Evolutionary conservation across 148 eudicot genomes (phyloP), one percentile per base, ranked within the genome.

Genomic region (Chenopodium suecicum): DNA sequence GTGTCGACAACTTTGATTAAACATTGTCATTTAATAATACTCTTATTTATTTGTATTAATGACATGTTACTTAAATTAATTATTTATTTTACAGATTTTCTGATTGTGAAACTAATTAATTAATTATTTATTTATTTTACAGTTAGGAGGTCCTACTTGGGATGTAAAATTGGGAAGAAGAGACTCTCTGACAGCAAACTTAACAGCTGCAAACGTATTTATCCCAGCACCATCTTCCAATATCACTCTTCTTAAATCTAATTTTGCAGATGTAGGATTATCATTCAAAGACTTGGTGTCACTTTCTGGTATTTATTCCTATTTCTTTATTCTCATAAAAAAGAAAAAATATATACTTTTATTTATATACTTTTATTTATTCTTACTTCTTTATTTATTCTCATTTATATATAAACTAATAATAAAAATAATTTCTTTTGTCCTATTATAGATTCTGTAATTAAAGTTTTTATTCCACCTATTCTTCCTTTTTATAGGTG

Each of bases 91-190:
- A 4, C 2, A 14, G 16, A 56, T 17, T 56, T 56, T 16, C 62
- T 56, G 1, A 56, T 56, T 56, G 62, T 56, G 62, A 56, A 56
- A 56, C 17, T 17, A 56, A 56, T 56, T 16, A 1, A 16, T 34
- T 34, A 2, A 4, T 37, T 5, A 5, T 41, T 41, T 12, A 56
- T 56, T 12, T 56, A 56, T 12, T 62, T 19, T 68, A 41, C 80
- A 88, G 92, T 54, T 86, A 70, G 92, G 92, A 72, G 92, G 90
- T 22, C 88, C 88, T 23, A 62, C 48, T 9, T 88, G 88, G 85
- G 80, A 86, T 32, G 92, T 90, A 32, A 62, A 54, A 66, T 79
- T 90, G 70, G 92, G 92, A 78, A 86, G 92, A 75, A 83, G 89
- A 79, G 92, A 90, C 82, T 83, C 92, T 0, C 14, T 80, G 31